Percentiles rank a stretch among this genome's conserved stretches.
Evolutionary conservation across 768 basidiomycete species (phyloP).

Genomic region (Tephrocybe sp.): DNA sequence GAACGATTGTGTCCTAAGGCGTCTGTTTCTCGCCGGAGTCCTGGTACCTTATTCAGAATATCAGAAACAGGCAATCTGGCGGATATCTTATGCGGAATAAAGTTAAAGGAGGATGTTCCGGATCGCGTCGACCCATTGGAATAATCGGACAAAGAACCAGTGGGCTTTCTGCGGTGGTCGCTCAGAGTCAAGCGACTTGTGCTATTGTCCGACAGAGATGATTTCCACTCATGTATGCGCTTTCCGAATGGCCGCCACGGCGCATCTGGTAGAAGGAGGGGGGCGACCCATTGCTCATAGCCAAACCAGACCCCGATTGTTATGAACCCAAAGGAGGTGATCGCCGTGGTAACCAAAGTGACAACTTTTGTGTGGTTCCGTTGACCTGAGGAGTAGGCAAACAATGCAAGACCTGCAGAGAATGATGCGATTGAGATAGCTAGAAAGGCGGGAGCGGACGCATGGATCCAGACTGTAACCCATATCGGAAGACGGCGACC

Average conservation of each 20-base stretch:
- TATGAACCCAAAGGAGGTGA: constrained; percentile 15
- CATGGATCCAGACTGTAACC: constrained; percentile 20
- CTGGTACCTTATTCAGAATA: constrained; percentile 2
- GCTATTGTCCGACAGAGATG: neutral
- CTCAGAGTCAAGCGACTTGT: neutral
- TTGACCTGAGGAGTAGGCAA: constrained; percentile 14
- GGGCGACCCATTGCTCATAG: constrained; percentile 19
- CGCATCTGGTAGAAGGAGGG: constrained; percentile 7
- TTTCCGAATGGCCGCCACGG: constrained; percentile 2
- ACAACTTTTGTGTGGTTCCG: constrained; percentile 12
- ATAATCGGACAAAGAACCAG: constrained; percentile 11
- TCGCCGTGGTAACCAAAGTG: constrained; percentile 12
- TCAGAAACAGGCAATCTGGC: constrained; percentile 1
- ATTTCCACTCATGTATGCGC: constrained; percentile 7
- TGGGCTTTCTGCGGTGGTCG: neutral
- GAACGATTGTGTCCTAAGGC: neutral
- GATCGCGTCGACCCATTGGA: constrained; percentile 8
- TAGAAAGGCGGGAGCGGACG: constrained; percentile 16
- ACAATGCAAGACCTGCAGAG: constrained; percentile 16
- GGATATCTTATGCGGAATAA: neutral
- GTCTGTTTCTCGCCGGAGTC: neutral
- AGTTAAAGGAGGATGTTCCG: constrained; percentile 3
- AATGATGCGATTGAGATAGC: constrained; percentile 17
- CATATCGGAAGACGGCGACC: constrained; percentile 15
- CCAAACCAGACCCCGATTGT: constrained; percentile 13